phyloP scores from a whole-genome alignment of 306 rosid genomes.

The Acacia confusa region DNA sequence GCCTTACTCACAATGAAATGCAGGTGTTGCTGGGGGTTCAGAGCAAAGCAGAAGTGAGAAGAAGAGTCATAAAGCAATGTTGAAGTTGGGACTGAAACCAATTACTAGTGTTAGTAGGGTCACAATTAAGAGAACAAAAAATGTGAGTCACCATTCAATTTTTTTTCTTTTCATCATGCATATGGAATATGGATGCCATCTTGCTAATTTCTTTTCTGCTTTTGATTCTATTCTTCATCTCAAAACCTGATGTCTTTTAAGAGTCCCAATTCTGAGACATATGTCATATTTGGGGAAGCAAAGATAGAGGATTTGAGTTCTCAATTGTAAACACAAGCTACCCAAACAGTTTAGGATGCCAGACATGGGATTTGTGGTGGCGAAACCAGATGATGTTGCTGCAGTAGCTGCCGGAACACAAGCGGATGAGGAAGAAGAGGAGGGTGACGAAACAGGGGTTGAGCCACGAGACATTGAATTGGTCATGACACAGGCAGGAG shows the following conservation, averaged over 20 bases:
- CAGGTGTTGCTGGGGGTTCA: constrained; percentile 69
- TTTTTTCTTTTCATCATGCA: background rate
- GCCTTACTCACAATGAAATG: constrained; percentile 24
- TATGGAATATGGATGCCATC: background rate
- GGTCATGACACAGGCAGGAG: constrained; percentile 94
- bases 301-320: constrained; percentile 90
- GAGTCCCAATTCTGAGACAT: constrained; percentile 86
- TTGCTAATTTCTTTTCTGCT: constrained; percentile 20
- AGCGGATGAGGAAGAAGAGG: constrained; percentile 72
- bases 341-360: constrained; percentile 92
- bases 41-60: constrained; percentile 98
- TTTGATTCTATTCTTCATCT: constrained; percentile 79
- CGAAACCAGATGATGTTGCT: constrained; percentile 51
- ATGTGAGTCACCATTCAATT: constrained; percentile 39
- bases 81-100: constrained; percentile 92
- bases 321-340: constrained; percentile 86
- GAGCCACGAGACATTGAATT: constrained; percentile 80
- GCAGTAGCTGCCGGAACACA: constrained; percentile 48
- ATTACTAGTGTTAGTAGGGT: constrained; percentile 88
- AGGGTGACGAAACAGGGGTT: constrained; percentile 70
- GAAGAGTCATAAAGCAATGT: constrained; percentile 95
- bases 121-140: constrained; percentile 87
- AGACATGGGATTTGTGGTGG: constrained; percentile 63
- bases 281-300: constrained; percentile 81
- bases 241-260: constrained; percentile 92